Base-by-base conservation (phyloP, 768 basidiomycete species). In the Kwoniella shandongensis region DNA sequence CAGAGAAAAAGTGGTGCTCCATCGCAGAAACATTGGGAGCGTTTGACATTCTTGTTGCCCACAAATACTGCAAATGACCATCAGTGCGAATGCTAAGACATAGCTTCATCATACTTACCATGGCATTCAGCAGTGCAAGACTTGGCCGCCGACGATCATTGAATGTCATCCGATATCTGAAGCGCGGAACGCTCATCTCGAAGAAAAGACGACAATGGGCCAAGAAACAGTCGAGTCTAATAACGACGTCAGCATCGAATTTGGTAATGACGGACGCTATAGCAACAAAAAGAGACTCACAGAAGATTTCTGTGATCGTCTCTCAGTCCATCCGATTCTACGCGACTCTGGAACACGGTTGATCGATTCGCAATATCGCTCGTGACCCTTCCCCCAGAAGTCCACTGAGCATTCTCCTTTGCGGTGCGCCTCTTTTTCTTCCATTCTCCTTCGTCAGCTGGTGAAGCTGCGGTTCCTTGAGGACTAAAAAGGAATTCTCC, bases 121-220 rank as follows among this genome's bases (percentile, higher is more conserved):
- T 73, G 2, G 66, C 71, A 39, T 67, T 60, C 22, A 73, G 51
- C 3, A 73, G 39, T 4, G 71, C 66, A 18, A 65, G 47, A 35
- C 58, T 58, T 10, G 71, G 71, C 17, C 71, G 61, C 6, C 64
- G 64, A 4, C 59, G 49, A 52, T 73, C 68, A 22, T 44, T 44
- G 32, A 68, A 67, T 3, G 62, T 62, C 64, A 73, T 56, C 2
- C 71, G 63, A 44, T 62, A 62, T 23, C 50, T 22, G 52, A 73
- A 73, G 11, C 71, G 54, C 27, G 71, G 71, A 17, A 73, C 44
- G 35, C 63, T 65, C 62, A 73, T 66, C 22, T 73, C 68, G 48
- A 73, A 70, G 55, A 73, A 70, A 15, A 73, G 44, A 5, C 65
- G 48, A 18, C 55, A 63, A 42, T 70, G 67, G 12, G 61, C 55